Evolutionary conservation across 1,284 basidiomycete species (phyloP).

Genomic region (Acaromyces ingoldii): DNA sequence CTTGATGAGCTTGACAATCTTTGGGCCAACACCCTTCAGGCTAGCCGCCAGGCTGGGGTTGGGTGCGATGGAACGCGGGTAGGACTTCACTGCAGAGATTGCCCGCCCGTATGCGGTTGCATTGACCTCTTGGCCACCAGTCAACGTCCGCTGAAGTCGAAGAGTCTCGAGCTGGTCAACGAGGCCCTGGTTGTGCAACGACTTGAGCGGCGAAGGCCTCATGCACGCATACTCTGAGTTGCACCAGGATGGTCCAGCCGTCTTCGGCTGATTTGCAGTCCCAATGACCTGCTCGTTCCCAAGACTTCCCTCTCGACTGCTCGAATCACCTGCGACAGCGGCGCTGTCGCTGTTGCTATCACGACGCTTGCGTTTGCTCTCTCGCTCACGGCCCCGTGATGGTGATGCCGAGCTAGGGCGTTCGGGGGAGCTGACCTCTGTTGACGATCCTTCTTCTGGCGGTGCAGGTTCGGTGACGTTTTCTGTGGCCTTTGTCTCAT

Average conservation of each 20-base stretch:
- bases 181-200: constrained; percentile 30
- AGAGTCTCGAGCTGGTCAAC: constrained; percentile 39
- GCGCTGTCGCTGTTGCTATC: background rate
- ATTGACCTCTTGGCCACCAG: constrained; percentile 23
- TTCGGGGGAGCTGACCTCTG: no score
- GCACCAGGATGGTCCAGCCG: constrained; percentile 8
- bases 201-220: constrained; percentile 35
- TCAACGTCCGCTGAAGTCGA: constrained; percentile 32
- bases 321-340: background rate
- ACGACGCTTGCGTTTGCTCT: no score
- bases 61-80: constrained; percentile 25
- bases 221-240: constrained; percentile 33
- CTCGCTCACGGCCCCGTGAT: no score
- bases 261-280: background rate
- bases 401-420: no score
- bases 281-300: background rate
- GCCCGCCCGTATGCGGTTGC: constrained; percentile 47
- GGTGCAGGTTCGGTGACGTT: no score
- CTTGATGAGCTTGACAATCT: constrained; percentile 27
- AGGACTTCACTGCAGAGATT: constrained; percentile 39
- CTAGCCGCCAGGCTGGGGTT: constrained; percentile 16
- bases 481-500: no score
- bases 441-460: no score
- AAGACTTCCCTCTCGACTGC: background rate
- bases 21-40: constrained; percentile 42